Base-by-base conservation (phyloP, 305 asterid species). In the Lippia alba region DNA sequence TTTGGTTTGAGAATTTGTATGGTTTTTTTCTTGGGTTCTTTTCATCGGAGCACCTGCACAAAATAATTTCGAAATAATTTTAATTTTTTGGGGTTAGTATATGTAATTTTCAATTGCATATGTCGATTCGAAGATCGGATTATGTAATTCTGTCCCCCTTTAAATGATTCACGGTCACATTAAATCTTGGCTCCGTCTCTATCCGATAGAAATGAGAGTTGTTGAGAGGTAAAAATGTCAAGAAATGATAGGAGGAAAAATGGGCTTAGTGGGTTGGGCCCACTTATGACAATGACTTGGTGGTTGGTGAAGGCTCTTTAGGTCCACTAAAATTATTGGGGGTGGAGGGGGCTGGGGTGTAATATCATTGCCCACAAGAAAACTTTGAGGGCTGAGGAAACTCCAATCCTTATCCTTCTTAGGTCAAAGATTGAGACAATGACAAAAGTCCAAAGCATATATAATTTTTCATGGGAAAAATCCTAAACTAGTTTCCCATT, bases 41-140 rank as follows among this genome's bases (percentile, higher is more conserved):
- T 49, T 91, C 96, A 78, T 94, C 97, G 0, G 94, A 86, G 80
- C 97, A 94, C 89, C 99, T 94, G 81, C 80, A 74, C 10, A 7
- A 3, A 51, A 36, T 33, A 64, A 20, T 19, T 34, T 11, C 2
- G 3, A 24, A 24, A 24, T 1, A 24, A 24, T 24, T 24, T 24
- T 24, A 1, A 1, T 24, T 24, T 24, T 24, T 24, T 24, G 1
- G 30, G 49, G 10, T 8, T 44, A 8, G 10, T 44, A 9, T 44
- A 44, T 7, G 14, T 7, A 8, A 44, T 44, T 14, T 44, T 14
- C 4, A 51, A 51, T 51, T 14, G n/a, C 6, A 14, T 4, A 49
- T 36, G 9, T 36, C 2, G 41, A 36, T 36, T 36, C 6, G 6
- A 34, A 2, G 3, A 34, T 34, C 4, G 9, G 9, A 36, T 36